These are phyloP conservation scores for Roridomyces roridus DNA, from an alignment of 768 basidiomycete genomes.

Conservation along the genomic window DNA sequence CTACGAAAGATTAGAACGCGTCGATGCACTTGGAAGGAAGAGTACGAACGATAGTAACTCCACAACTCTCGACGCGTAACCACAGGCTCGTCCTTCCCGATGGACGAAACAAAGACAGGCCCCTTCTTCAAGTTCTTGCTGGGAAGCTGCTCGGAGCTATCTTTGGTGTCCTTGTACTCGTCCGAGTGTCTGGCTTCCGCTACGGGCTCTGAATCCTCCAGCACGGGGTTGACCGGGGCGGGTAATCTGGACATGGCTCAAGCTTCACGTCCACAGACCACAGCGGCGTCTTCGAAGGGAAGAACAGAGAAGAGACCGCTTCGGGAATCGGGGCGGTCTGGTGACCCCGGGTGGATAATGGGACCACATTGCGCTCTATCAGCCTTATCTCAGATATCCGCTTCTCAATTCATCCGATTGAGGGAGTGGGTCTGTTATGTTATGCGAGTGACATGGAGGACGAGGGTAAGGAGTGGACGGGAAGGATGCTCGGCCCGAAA, in stretches of 20 bases:
- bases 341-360: conserved; percentile 1
- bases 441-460: no score
- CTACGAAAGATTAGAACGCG: conserved; percentile 39
- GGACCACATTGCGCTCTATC: no score
- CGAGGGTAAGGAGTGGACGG: no score
- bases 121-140: conserved; percentile 23
- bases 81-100: conserved; percentile 62
- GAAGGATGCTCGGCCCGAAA: no score
- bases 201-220: conserved; percentile 16
- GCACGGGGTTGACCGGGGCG: conserved; percentile 29
- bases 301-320: no score
- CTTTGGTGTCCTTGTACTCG: conserved; percentile 18
- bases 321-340: no score
- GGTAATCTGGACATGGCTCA: conserved; percentile 34
- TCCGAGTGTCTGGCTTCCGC: conserved; percentile 3
- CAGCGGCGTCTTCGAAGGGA: no score
- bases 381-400: no score
- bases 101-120: conserved; percentile 43
- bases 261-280: no score
- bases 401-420: no score
- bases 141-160: conserved; percentile 8
- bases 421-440: no score
- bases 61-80: conserved; percentile 79
- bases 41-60: conserved; percentile 74
- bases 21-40: background rate